These are phyloP conservation scores for Quambalaria eucalypti DNA, from an alignment of 1,284 basidiomycete genomes.

Conservation along the genomic window DNA sequence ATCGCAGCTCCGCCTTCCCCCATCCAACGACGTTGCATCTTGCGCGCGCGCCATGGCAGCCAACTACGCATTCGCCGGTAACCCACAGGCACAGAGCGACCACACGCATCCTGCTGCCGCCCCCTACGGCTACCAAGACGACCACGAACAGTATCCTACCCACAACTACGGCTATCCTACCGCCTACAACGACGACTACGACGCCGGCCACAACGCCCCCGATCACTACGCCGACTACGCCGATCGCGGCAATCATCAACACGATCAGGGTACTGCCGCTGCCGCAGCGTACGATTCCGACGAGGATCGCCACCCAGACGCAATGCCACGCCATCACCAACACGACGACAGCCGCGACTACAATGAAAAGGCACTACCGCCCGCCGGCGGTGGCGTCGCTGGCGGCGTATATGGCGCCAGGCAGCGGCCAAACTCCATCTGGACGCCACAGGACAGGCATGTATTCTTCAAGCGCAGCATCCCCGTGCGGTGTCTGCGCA, in stretches of 20 bases:
- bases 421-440: neutral
- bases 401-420: neutral
- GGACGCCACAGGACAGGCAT: neutral
- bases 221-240: neutral
- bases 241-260: neutral
- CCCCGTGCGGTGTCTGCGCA: conserved; percentile 5
- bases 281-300: neutral
- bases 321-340: neutral
- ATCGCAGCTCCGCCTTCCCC: too few species aligned
- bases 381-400: neutral
- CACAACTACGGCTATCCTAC: neutral
- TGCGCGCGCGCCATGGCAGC: neutral
- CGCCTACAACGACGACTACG: neutral
- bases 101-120: neutral
- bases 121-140: neutral
- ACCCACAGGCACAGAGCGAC: neutral
- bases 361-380: neutral
- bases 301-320: neutral
- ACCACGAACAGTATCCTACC: neutral
- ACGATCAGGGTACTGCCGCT: neutral
- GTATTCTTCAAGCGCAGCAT: neutral
- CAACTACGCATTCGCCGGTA: neutral
- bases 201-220: neutral
- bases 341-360: neutral
- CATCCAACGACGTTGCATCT: too few species aligned